phyloP scores from a whole-genome alignment of 1,139 yeast genomes.

The Hansenula anomala region DNA sequence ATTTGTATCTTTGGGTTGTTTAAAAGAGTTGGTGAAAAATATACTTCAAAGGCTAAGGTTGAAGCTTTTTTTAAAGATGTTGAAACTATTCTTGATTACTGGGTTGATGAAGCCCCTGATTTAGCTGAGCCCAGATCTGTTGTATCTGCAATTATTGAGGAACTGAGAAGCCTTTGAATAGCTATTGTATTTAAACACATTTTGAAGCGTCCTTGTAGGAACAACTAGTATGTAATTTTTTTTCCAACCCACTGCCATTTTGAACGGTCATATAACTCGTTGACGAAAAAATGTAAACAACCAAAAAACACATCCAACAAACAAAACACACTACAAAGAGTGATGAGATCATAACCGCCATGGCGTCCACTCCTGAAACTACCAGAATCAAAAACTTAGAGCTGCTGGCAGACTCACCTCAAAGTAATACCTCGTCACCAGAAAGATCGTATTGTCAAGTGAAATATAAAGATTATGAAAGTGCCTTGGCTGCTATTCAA shows the following conservation, averaged over 20 bases:
- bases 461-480: conserved; percentile 21
- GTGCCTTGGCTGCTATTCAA: conserved; percentile 23
- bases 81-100: conserved; percentile 9
- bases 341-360: not conserved
- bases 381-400: conserved; percentile 13
- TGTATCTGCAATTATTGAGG: conserved; percentile 9
- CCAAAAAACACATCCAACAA: no score
- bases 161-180: conserved; percentile 4
- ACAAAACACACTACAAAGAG: no score
- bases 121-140: conserved; percentile 6
- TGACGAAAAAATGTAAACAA: no score
- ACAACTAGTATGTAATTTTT: no score
- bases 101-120: conserved; percentile 17
- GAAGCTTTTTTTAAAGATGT: conserved; percentile 4
- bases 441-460: conserved; percentile 15
- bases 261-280: no score
- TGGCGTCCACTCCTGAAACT: conserved; percentile 1
- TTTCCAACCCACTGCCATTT: no score
- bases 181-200: conserved; percentile 1
- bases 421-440: conserved; percentile 5
- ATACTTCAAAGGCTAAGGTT: conserved; percentile 6
- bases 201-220: no score
- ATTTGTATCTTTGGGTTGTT: conserved; percentile 9
- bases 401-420: not conserved
- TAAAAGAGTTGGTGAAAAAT: conserved; percentile 8